These are phyloP conservation scores for Myriosclerotinia curreyana DNA, from an alignment of 2,329 filamentous ascomycete species.

Conservation along the genomic window DNA sequence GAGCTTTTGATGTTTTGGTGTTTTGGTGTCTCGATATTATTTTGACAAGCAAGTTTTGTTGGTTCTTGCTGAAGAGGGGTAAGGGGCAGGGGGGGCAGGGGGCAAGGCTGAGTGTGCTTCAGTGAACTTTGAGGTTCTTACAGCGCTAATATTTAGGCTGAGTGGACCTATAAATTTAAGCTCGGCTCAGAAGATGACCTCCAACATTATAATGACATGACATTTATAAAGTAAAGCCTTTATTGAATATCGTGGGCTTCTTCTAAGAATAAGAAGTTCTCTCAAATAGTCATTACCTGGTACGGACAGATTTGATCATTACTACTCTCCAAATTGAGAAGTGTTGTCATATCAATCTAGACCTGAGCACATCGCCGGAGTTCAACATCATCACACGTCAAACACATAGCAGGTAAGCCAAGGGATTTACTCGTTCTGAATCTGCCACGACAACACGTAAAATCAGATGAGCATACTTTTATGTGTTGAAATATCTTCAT, in stretches of 20 bases:
- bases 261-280: too few relatives aligned
- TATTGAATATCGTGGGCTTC: too few relatives aligned
- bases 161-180: constrained; percentile 10
- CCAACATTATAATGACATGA: too few relatives aligned
- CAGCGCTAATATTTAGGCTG: constrained; percentile 17
- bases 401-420: constrained; percentile 2
- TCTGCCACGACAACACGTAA: constrained; percentile 15
- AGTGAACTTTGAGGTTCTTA: background rate
- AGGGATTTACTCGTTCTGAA: constrained; percentile 12
- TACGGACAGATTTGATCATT: background rate
- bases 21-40: too few relatives aligned
- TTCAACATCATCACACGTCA: constrained; percentile 14
- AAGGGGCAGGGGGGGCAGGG: background rate
- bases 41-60: too few relatives aligned
- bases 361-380: constrained; percentile 6
- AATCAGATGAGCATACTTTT: constrained; percentile 11
- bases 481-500: background rate
- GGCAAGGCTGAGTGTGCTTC: constrained; percentile 8
- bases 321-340: background rate
- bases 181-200: constrained; percentile 14
- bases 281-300: background rate
- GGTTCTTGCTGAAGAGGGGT: background rate
- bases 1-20: constrained; percentile 11
- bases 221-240: too few relatives aligned
- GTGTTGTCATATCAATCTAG: constrained; percentile 1